Evolutionary conservation across 805 yeast genomes (phyloP), one percentile per base, ranked within the genome.

Genomic region (Spathaspora hagerdaliae): DNA sequence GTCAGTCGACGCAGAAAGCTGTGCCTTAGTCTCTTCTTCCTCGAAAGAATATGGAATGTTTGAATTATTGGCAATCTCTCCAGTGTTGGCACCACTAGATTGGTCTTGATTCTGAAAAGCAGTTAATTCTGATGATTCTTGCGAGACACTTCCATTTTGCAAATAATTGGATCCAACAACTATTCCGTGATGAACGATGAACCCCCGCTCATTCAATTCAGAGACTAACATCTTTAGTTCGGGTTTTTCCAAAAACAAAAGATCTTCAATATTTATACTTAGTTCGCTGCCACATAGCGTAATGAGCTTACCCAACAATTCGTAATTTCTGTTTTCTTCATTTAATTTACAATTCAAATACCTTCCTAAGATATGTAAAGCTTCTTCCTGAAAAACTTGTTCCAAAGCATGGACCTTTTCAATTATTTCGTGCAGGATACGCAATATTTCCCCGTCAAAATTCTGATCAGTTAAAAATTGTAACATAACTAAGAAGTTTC

Each of bases 381-480:
- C 58, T 8, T 46, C 49, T 12, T 50, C 41, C 4, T 39, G 43
- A 27, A 42, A 47, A 1, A 54, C 58, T 11, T 47, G 49, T 14
- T 50, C 41, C 2, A n/a, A 11, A 7, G 27, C 38, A 10, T 34
- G 41, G 12, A 52, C 38, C 19, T 51, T 51, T 9, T 43, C 42
- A 38, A 56, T 42, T 5, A 66, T 47, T 2, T 49, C 45, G 6
- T 45, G 45, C n/a, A 50, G 45, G 39, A 65, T 48, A 8, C 46
- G 48, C 36, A 42, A 44, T 5, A 71, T 33, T 39, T 66, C 68
- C n/a, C 45, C 39, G 41, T 64, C 61, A 45, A 59, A 61, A 14
- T 50, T 46, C 26, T 56, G 52, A 6, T 55, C 63, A 5, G 61
- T 47, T 39, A 71, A 51, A 43, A 60, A 62, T 29, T 51, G 49